Conservation (phyloP, 441 rosid genomes). For the Euphorbia celastroides region DNA sequence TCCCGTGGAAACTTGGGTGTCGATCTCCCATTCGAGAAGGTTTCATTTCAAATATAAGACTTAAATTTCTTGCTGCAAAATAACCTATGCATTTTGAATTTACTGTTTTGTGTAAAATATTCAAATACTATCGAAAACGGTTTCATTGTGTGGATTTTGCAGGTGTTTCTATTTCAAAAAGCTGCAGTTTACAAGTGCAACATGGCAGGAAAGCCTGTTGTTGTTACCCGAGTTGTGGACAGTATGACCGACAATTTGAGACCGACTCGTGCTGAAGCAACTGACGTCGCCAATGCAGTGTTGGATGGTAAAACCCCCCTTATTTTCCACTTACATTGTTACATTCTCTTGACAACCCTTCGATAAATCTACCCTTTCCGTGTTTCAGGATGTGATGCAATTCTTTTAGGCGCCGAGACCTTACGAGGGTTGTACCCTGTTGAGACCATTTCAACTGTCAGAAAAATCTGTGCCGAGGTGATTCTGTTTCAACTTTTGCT, state of each 20-base stretch:
- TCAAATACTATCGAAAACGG: not conserved
- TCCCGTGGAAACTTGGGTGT: not conserved
- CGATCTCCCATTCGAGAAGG: not conserved
- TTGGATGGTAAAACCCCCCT: slow-evolving; percentile 59
- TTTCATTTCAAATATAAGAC: not conserved
- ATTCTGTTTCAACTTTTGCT: too few species aligned
- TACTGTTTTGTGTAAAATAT: not conserved
- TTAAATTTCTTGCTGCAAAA: not conserved
- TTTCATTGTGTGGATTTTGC: slow-evolving; percentile 7
- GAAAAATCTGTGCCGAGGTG: slow-evolving; percentile 95
- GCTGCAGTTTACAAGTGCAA: slow-evolving; percentile 97
- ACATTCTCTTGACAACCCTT: not conserved
- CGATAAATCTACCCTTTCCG: slow-evolving; percentile 1
- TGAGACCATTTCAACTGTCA: slow-evolving; percentile 81
- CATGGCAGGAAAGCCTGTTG: slow-evolving; percentile 98
- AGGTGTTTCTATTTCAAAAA: slow-evolving; percentile 96
- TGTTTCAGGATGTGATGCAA: slow-evolving; percentile 85
- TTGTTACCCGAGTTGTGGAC: slow-evolving; percentile 97
- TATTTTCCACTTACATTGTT: not conserved
- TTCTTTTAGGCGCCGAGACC: slow-evolving; percentile 99
- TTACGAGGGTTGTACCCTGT: slow-evolving; percentile 91
- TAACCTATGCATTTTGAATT: not conserved
- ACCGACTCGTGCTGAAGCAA: slow-evolving; percentile 99
- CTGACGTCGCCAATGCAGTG: slow-evolving; percentile 98
- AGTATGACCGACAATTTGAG: slow-evolving; percentile 96